phyloP scores from a whole-genome alignment of 2,329 filamentous ascomycete genomes.

The Xylaria sp. region DNA sequence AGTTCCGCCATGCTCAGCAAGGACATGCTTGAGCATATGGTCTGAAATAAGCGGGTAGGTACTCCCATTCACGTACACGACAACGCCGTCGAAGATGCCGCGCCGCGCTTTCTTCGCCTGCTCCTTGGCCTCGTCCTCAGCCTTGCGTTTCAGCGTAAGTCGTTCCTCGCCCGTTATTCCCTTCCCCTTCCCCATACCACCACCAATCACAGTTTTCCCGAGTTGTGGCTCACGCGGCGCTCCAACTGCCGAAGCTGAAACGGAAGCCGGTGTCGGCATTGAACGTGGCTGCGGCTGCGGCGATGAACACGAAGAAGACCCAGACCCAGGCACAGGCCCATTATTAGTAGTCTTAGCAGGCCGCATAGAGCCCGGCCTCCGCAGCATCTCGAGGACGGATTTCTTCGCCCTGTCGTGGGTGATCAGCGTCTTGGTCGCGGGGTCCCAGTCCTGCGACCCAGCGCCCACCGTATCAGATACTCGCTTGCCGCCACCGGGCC shows the following conservation, averaged over 20 bases:
- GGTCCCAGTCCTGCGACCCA: slow-evolving; percentile 53
- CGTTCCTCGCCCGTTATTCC: not conserved
- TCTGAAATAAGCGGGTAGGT: slow-evolving; percentile 78
- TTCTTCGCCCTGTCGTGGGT: slow-evolving; percentile 36
- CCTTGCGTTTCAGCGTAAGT: slow-evolving; percentile 24
- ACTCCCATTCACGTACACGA: slow-evolving; percentile 82
- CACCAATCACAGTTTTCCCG: no score
- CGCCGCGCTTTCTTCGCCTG: slow-evolving; percentile 33
- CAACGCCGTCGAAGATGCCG: slow-evolving; percentile 63
- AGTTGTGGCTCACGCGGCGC: not conserved
- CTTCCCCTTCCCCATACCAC: not conserved
- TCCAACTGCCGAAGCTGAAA: not conserved
- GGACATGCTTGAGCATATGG: slow-evolving; percentile 74
- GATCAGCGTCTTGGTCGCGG: slow-evolving; percentile 39
- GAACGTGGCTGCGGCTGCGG: slow-evolving; percentile 3
- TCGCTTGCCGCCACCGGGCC: slow-evolving; percentile 52
- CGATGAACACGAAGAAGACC: slow-evolving; percentile 8
- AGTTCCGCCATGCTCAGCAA: slow-evolving; percentile 67
- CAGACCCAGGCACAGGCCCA: slow-evolving; percentile 12
- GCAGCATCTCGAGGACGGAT: slow-evolving; percentile 52
- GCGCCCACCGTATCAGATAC: slow-evolving; percentile 61
- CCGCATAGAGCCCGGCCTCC: slow-evolving; percentile 41
- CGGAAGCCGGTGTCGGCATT: not conserved
- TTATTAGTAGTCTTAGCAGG: not conserved
- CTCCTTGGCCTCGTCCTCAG: slow-evolving; percentile 28